phyloP scores from a whole-genome alignment of 352 stramenopile genomes.

The Phytophthora sp. region DNA sequence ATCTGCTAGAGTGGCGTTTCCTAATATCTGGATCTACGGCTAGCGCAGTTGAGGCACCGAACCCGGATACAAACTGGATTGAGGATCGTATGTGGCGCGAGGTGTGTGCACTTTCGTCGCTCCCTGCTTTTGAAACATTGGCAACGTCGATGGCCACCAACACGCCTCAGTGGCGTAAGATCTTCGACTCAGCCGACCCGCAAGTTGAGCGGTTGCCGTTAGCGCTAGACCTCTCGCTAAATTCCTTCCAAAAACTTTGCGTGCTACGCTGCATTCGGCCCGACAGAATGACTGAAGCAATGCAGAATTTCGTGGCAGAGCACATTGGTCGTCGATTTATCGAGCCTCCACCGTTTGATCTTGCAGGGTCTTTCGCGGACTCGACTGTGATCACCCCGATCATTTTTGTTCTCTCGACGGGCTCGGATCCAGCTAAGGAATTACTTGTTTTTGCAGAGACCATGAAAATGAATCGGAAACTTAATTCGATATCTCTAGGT shows the following conservation, averaged over 20 bases:
- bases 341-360: conserved; percentile 90
- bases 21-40: conserved; percentile 90
- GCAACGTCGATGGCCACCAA: conserved; percentile 56
- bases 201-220: conserved; percentile 79
- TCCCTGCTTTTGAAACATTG: conserved; percentile 69
- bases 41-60: conserved; percentile 75
- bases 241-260: conserved; percentile 85
- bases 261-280: conserved; percentile 81
- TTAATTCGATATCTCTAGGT: conserved; percentile 94
- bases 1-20: conserved; percentile 93
- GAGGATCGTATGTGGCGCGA: conserved; percentile 82
- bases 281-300: conserved; percentile 87
- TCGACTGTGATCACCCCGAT: conserved; percentile 89
- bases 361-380: conserved; percentile 92
- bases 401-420: conserved; percentile 94
- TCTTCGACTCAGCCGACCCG: conserved; percentile 86
- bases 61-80: conserved; percentile 66
- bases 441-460: conserved; percentile 90
- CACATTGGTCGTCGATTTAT: conserved; percentile 91
- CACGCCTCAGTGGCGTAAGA: conserved; percentile 57
- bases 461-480: conserved; percentile 88
- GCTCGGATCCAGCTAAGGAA: conserved; percentile 94
- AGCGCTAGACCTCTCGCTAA: conserved; percentile 60
- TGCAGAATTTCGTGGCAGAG: conserved; percentile 89
- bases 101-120: conserved; percentile 72